phyloP scores from a whole-genome alignment of 2,329 filamentous ascomycete species.

The Hymenoscyphus scutula region DNA sequence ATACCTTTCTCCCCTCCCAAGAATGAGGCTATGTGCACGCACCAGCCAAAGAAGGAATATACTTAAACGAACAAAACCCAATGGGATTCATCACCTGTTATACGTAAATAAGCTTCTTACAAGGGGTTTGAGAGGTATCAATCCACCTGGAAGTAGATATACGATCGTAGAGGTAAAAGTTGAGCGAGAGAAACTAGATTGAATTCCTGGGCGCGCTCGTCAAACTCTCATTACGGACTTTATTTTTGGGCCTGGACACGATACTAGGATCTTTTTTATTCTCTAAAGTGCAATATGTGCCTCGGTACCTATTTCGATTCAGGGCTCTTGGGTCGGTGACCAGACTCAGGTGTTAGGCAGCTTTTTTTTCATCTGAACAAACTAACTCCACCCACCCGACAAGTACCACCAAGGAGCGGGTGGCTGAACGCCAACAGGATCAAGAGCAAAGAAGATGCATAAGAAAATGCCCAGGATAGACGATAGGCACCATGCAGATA shows the following conservation, averaged over 20 bases:
- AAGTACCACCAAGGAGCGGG: not conserved
- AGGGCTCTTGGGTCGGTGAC: not conserved
- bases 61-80: not conserved
- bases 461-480: not conserved
- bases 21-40: too few relatives aligned
- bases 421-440: not conserved
- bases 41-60: too few relatives aligned
- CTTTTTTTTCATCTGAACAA: not conserved
- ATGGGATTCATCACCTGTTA: not conserved
- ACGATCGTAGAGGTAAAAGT: not conserved
- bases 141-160: not conserved
- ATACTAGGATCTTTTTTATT: too few relatives aligned
- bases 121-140: not conserved
- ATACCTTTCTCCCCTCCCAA: not conserved
- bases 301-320: not conserved
- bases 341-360: not conserved
- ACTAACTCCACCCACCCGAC: not conserved
- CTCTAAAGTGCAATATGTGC: not conserved
- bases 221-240: not conserved
- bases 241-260: not conserved
- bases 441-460: not conserved
- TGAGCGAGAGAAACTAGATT: not conserved
- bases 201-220: too few relatives aligned
- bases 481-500: not conserved
- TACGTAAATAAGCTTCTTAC: slow-evolving; percentile 2